Base-by-base conservation (phyloP, 73 alveolate species). In the Halteria grandinella region DNA sequence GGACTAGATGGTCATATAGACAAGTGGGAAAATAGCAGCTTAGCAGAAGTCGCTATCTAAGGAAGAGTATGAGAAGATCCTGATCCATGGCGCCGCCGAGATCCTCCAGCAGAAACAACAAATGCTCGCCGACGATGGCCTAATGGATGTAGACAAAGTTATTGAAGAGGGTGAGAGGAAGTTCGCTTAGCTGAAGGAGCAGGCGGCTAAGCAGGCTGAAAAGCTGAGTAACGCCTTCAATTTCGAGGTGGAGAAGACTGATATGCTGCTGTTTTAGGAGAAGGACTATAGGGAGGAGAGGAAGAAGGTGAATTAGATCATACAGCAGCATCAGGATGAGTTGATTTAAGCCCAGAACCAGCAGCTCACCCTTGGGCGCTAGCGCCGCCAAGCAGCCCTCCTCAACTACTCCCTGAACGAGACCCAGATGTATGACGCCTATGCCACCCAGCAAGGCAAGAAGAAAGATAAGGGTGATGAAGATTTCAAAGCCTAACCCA, bases 61-160 rank as follows among this genome's bases (percentile, higher is more conserved):
- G 63, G 92, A 89, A 48, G 95, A 88, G 49, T 59, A 90, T 15
- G 84, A 71, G 58, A 78, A 79, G 76, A 71, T 88, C 32, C 49
- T 82, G 5, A 52, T 47, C 24, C 85, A 52, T 77, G 97, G 95
- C 8, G 97, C 97, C 24, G 88, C 90, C 49, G 53, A 73, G 82
- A 74, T 89, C 45, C 55, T 91, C n/a, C 54, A 83, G 20, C 77
- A 69, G 45, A 86, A 83, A 50, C 62, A 60, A 45, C 37, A 36
- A 17, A 76, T 66, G 1, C 49, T 52, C 17, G n/a, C 39, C 7
- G 63, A 37, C 5, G 80, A 52, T 23, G 86, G 63, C 37, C 47
- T 7, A 5, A 71, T 53, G 31, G 59, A 51, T 64, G 51, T 47
- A 36, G 79, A 69, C 39, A 10, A 6, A 41, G 21, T 34, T 31